Evolutionary conservation across 1,284 basidiomycete genomes (phyloP).

Genomic region (Apiotrichum gracile): DNA sequence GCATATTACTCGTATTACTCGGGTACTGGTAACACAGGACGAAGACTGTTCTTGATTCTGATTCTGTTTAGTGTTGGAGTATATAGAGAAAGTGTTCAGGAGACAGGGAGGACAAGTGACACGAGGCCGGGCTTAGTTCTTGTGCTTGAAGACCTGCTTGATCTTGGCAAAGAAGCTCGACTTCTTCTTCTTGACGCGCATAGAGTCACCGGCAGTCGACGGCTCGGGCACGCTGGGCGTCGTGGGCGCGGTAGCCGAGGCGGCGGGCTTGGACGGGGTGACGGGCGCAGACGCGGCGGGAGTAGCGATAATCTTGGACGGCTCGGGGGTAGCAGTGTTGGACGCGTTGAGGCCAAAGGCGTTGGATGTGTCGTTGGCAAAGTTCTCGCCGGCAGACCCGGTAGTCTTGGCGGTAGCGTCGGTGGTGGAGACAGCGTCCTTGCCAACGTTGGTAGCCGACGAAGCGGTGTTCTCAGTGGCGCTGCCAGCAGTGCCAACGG

Average conservation of each 20-base stretch:
- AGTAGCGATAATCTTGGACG: background rate
- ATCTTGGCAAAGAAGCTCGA: conserved; percentile 27
- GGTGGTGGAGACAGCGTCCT: background rate
- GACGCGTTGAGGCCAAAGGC: background rate
- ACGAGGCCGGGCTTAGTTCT: background rate
- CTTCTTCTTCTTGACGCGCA: conserved; percentile 21
- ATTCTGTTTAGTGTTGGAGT: too few relatives aligned
- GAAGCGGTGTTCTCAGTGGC: background rate
- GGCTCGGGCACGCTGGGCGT: background rate
- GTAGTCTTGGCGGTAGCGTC: too few relatives aligned
- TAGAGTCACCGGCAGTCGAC: background rate
- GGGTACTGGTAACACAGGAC: too few relatives aligned
- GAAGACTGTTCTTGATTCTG: too few relatives aligned
- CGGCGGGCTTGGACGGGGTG: conserved; percentile 5
- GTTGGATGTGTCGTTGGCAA: conserved; percentile 1
- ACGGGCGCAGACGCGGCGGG: conserved; percentile 7
- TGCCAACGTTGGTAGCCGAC: background rate
- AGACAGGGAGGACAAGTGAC: background rate
- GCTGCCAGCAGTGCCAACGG: background rate
- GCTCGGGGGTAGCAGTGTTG: background rate
- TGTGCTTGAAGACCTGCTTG: conserved; percentile 4
- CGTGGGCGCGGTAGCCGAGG: background rate
- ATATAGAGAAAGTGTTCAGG: background rate
- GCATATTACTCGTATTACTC: too few relatives aligned
- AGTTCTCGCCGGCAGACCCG: conserved; percentile 1